Base-by-base conservation (phyloP, 2,329 filamentous ascomycete genomes). In the Aspergillus floridensis region DNA sequence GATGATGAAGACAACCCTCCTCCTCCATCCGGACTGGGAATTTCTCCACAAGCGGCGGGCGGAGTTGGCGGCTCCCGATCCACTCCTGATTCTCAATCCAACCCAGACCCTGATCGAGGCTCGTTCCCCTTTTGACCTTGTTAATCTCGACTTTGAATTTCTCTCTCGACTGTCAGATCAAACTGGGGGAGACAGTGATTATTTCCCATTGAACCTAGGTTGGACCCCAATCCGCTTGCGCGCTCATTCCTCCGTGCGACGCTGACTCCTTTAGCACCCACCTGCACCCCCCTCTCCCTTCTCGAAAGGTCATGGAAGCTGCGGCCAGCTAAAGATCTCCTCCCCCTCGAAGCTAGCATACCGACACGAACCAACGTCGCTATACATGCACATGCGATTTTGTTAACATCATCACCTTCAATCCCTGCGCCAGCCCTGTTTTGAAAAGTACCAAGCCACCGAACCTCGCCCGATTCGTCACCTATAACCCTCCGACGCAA, bases 401-500 rank as follows among this genome's bases (percentile, higher is more conserved):
- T 31, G 50, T 54, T 54, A 29, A 52, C 31, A 24, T 35, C 35
- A 53, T 31, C 49, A 61, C 32, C 38, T 53, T 29, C 41, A 54
- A 24, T 32, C 24, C 46, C 22, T 51, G 54, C 21, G 29, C 35
- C 24, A 32, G 59, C 47, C 59, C 32, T 29, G n/a, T 46, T 22
- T 16, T 51, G 47, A 53, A 41, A 38, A 51, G 21, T 35, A 29
- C 49, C 47, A 56, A 41, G 53, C 38, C 38, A 44, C 38, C n/a
- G 38, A 41, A 59, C 38, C 50, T 59, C 32, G 50, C 53, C 21
- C 53, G 21, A 56, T 57, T 62, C n/a, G 53, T 53, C 46, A 31
- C 49, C 38, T 31, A 49, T 49, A 26, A 60, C 31, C 50, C 53
- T 50, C 47, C 49, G 47, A 65, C 72, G 80, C 67, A 68, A 88